Evolutionary conservation across 2,329 filamentous ascomycete genomes (phyloP).

Genomic region (Sodiomyces alkalinus): DNA sequence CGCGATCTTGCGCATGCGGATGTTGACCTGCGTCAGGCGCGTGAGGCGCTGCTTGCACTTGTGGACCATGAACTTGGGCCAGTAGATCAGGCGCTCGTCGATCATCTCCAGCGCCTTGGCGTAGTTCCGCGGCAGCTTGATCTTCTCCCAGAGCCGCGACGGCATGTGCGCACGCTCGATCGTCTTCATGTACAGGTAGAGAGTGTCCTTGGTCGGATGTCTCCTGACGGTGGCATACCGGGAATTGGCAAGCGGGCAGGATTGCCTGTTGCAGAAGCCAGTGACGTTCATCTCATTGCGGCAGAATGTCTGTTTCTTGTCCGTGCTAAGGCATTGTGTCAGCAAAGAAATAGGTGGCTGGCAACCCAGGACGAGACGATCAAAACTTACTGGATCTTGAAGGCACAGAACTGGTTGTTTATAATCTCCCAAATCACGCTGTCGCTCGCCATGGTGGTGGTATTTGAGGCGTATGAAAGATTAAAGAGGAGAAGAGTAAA

Average conservation of each 20-base stretch:
- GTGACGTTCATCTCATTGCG: constrained; percentile 86
- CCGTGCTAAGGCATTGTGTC: constrained; percentile 40
- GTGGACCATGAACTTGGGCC: constrained; percentile 83
- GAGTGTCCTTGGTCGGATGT: constrained; percentile 61
- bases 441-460: constrained; percentile 62
- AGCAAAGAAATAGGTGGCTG: background rate
- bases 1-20: constrained; percentile 62
- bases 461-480: too few relatives aligned
- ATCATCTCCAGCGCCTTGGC: constrained; percentile 76
- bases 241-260: constrained; percentile 80
- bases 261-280: constrained; percentile 72
- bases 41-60: constrained; percentile 96
- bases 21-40: constrained; percentile 78
- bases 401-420: constrained; percentile 88
- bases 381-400: constrained; percentile 66
- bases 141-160: constrained; percentile 85
- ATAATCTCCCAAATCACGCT: constrained; percentile 97
- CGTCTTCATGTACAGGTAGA: constrained; percentile 97
- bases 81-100: constrained; percentile 77
- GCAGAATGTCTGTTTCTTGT: constrained; percentile 84
- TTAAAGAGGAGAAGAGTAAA: too few relatives aligned
- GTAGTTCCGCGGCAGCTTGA: constrained; percentile 84
- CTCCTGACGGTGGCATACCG: constrained; percentile 85
- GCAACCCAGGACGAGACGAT: background rate
- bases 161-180: constrained; percentile 80